phyloP scores from a whole-genome alignment of 306 rosid genomes.

The Ormosia semicastrata region DNA sequence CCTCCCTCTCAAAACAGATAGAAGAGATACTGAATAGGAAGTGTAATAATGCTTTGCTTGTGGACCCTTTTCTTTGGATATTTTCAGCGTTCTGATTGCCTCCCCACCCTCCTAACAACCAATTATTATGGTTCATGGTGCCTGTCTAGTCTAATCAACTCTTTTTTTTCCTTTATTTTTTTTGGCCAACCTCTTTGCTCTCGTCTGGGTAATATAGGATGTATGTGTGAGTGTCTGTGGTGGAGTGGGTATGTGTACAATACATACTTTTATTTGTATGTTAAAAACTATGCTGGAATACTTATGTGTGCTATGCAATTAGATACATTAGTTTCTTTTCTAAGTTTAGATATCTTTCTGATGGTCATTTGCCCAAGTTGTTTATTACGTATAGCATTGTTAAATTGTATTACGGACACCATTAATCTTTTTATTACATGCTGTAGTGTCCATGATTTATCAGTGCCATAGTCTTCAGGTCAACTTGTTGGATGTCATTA shows the following conservation, averaged over 20 bases:
- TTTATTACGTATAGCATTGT: background rate
- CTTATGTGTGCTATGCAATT: background rate
- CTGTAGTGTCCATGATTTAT: background rate
- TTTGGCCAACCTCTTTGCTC: background rate
- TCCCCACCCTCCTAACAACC: constrained; percentile 10
- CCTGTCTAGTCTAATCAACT: constrained; percentile 1
- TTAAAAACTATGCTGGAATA: background rate
- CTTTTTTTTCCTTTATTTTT: background rate
- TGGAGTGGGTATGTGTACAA: background rate
- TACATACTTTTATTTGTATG: background rate
- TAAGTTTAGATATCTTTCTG: background rate
- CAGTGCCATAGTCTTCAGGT: background rate
- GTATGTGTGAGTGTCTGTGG: background rate
- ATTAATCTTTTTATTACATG: background rate
- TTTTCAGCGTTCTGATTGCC: background rate
- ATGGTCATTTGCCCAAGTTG: background rate
- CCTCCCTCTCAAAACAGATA: background rate
- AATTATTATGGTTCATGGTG: constrained; percentile 1
- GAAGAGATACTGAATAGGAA: constrained; percentile 26
- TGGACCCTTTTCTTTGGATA: constrained; percentile 21
- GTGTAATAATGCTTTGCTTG: constrained; percentile 17
- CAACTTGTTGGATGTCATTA: background rate
- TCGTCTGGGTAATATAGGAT: background rate
- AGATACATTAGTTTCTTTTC: background rate
- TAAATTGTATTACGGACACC: background rate